phyloP scores from a whole-genome alignment of 2,329 filamentous ascomycete genomes.

The Pseudogymnoascus sp. region DNA sequence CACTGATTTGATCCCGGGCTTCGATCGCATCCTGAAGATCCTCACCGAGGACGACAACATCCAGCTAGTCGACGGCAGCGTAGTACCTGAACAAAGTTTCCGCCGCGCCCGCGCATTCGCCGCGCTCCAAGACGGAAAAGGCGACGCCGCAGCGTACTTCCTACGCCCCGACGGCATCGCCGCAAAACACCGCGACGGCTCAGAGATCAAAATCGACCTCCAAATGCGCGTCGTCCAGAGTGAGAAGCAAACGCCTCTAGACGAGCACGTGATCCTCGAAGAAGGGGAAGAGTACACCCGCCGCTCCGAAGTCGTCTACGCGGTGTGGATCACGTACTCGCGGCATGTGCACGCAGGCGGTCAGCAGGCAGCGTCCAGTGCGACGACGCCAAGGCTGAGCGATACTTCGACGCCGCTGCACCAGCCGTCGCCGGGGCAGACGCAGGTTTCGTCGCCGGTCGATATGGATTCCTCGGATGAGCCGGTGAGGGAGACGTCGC shows the following conservation, averaged over 20 bases:
- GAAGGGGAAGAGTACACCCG: conserved; percentile 45
- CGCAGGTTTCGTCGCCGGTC: conserved; percentile 47
- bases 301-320: conserved; percentile 76
- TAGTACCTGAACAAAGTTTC: conserved; percentile 94
- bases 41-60: conserved; percentile 83
- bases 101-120: conserved; percentile 79
- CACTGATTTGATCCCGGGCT: conserved; percentile 73
- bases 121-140: conserved; percentile 72
- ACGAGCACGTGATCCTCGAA: conserved; percentile 59
- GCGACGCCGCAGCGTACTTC: conserved; percentile 71
- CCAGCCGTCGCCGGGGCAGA: conserved; percentile 72
- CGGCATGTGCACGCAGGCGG: conserved; percentile 76
- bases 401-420: conserved; percentile 63
- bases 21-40: conserved; percentile 73
- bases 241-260: conserved; percentile 56
- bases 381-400: conserved; percentile 55
- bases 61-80: conserved; percentile 81
- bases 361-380: conserved; percentile 48
- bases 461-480: conserved; percentile 48
- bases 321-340: conserved; percentile 95
- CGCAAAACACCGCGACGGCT: conserved; percentile 82
- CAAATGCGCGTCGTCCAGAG: conserved; percentile 96
- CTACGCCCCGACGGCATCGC: conserved; percentile 75
- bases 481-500: conserved; percentile 32
- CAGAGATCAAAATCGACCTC: conserved; percentile 86